Evolutionary conservation across 768 basidiomycete genomes (phyloP).

Genomic region (Suillus subalutaceus): DNA sequence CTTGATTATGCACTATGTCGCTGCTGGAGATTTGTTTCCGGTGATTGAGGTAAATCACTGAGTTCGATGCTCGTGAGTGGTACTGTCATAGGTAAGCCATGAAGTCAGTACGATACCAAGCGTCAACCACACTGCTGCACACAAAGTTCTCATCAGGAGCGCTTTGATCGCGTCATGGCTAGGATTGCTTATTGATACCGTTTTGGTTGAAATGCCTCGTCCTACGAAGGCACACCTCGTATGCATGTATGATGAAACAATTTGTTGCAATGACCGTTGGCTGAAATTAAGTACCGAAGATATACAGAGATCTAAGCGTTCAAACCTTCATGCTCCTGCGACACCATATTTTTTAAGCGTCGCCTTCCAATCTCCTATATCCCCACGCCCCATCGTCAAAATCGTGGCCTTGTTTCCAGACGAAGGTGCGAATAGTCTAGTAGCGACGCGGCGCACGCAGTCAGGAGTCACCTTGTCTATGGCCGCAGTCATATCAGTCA

Average conservation of each 20-base stretch:
- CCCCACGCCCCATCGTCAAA: constrained; percentile 82
- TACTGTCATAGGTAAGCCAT: neutral
- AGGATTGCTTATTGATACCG: neutral
- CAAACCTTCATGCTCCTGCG: constrained; percentile 30
- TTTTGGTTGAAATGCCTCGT: neutral
- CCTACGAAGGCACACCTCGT: neutral
- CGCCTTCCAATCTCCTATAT: constrained; percentile 66
- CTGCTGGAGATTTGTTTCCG: neutral
- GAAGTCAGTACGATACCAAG: neutral
- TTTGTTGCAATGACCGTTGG: neutral
- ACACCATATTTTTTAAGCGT: constrained; percentile 75
- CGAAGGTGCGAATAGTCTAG: constrained; percentile 68
- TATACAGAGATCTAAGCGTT: neutral
- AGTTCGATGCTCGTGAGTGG: neutral
- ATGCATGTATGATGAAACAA: neutral
- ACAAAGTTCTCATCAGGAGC: neutral
- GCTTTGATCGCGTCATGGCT: neutral
- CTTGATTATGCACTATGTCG: neutral
- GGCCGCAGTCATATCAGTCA: constrained; percentile 88
- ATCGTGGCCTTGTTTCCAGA: constrained; percentile 73
- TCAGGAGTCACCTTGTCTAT: constrained; percentile 76
- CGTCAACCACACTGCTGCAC: neutral
- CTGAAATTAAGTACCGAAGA: neutral
- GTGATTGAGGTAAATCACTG: neutral
- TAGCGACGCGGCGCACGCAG: constrained; percentile 76